phyloP scores from a whole-genome alignment of 768 basidiomycete species.

The Suillus clintonianus region DNA sequence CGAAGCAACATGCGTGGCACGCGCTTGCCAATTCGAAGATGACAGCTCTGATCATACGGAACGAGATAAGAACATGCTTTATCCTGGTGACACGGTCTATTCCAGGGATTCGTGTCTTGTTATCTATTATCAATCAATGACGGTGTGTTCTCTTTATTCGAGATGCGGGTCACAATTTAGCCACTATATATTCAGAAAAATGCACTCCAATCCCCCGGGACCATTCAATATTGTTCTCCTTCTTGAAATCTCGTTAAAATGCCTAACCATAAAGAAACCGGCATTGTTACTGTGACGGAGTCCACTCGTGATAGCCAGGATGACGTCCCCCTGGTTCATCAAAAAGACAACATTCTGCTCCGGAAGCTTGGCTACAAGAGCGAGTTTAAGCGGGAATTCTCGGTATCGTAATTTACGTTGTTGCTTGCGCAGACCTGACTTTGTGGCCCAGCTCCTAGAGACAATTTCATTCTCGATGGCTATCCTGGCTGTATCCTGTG shows the following conservation, averaged over 20 bases:
- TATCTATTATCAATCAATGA: neutral
- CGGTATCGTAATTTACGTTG: conserved; percentile 7
- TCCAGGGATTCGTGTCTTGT: neutral
- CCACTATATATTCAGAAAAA: neutral
- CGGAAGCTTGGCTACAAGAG: conserved; percentile 28
- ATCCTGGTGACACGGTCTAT: neutral
- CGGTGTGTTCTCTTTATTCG: neutral
- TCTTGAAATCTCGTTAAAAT: conserved; percentile 6
- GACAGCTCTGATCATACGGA: neutral
- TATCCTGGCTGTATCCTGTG: conserved; percentile 24
- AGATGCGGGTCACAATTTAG: neutral
- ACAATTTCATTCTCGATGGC: conserved; percentile 26
- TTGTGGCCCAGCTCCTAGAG: conserved; percentile 16
- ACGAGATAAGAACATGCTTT: neutral
- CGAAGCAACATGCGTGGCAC: neutral
- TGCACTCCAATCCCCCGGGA: neutral
- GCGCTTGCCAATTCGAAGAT: no score
- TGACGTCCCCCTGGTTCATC: conserved; percentile 12
- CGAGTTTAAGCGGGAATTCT: conserved; percentile 26
- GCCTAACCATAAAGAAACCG: conserved; percentile 2
- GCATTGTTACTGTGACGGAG: conserved; percentile 1
- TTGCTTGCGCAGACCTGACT: neutral
- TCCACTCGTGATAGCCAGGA: conserved; percentile 5
- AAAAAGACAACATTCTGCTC: conserved; percentile 17
- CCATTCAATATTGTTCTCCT: neutral